Evolutionary conservation across 2,329 filamentous ascomycete species (phyloP).

Genomic region (Byssochlamys sp.): DNA sequence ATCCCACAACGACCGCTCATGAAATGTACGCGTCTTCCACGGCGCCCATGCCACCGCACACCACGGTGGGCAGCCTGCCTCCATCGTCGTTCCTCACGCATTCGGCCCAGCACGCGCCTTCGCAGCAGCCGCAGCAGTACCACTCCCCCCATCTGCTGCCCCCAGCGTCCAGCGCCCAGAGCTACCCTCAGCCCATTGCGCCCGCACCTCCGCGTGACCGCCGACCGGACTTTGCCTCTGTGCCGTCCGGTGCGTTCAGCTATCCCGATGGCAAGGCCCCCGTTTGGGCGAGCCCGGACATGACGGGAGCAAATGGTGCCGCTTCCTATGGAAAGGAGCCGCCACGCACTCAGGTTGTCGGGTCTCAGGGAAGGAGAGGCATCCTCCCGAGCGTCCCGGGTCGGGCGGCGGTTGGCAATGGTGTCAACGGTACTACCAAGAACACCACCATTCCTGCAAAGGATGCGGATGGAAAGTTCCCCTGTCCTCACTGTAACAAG

Average conservation of each 20-base stretch:
- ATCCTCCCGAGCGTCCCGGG: constrained; percentile 86
- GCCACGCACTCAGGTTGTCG: constrained; percentile 71
- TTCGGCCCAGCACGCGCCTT: constrained; percentile 29
- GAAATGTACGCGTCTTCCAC: constrained; percentile 35
- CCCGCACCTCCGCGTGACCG: constrained; percentile 52
- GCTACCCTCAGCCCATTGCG: constrained; percentile 66
- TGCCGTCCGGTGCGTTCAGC: constrained; percentile 60
- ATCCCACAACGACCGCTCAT: constrained; percentile 30
- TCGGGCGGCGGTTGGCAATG: constrained; percentile 60
- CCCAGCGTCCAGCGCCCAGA: constrained; percentile 55
- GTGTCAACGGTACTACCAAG: constrained; percentile 58
- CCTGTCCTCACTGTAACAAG: constrained; percentile 95
- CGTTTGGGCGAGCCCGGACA: constrained; percentile 39
- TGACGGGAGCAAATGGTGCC: constrained; percentile 30
- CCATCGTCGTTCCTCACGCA: constrained; percentile 35
- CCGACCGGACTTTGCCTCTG: constrained; percentile 52
- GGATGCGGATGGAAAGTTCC: constrained; percentile 95
- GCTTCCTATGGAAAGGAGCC: constrained; percentile 34
- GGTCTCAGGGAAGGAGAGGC: constrained; percentile 82
- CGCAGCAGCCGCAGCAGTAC: constrained; percentile 30
- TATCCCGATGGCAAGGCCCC: constrained; percentile 45
- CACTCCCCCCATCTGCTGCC: constrained; percentile 50
- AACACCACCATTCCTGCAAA: constrained; percentile 80
- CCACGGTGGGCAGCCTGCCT: constrained; percentile 32
- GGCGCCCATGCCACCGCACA: constrained; percentile 35